Base-by-base conservation (phyloP, 2,329 filamentous ascomycete genomes). In the Ophiostoma sp. region DNA sequence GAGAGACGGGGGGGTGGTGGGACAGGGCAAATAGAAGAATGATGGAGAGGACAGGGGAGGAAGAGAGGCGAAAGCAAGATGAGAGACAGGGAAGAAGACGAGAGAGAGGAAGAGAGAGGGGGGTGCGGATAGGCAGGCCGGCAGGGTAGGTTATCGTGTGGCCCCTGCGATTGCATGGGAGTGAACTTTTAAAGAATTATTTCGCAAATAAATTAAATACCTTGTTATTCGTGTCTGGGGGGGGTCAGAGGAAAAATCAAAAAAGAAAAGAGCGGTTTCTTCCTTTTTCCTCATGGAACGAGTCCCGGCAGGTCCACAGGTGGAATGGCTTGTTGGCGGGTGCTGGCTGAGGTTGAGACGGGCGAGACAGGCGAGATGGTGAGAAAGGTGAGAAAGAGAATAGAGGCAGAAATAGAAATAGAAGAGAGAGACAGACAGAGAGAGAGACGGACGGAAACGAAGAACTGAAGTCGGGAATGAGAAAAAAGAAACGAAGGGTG, bases 141-240 rank as follows among this genome's bases (percentile, higher is more conserved):
- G 47, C 18, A 63, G 36, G 65, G 52, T 62, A 47, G 44, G 60
- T 47, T 64, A 66, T 65, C 45, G 58, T 36, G 40, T 18, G 27
- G 11, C 40, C 40, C 60, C 60, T 63, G 38, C 40, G n/a, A 63
- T 63, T 18, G 16, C 40, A 63, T 63, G 60, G 58, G 38, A 63
- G 60, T 27, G n/a, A 11, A 18, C 18, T 63, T 63, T 44, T 3
- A 27, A 27, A 4, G 60, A 63, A 18, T 42, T 42, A 12, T 63
- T 42, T 44, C 27, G 38, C 1, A 7, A 7, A 5, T 42, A 42
- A 63, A 42, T 11, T 44, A 63, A 42, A 63, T 63, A 63, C 60
- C 38, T 62, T 62, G 16, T 62, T 14, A 41, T 41, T n/a, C 58
- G n/a, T 8, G 58, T 41, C 7, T 63, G 8, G 40, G 5, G 40